Evolutionary conservation across 805 yeast genomes (phyloP).

Genomic region (fission yeast (Schizosaccharomyces pombe)): DNA sequence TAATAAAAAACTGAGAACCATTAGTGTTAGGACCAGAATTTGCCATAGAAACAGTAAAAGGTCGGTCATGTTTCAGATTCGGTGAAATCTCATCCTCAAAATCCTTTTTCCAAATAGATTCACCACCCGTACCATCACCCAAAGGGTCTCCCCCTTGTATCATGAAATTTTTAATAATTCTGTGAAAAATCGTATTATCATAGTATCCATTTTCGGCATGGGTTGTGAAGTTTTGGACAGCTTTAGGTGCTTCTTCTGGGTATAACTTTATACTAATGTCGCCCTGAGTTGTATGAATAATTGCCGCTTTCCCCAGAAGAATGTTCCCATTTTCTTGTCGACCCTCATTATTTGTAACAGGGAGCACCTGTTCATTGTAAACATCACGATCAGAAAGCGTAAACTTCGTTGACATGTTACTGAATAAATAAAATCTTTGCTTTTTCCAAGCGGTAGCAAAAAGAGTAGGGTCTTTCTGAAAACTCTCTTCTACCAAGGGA

Average conservation of each 20-base stretch:
- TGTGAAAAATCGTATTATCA: conserved; percentile 18
- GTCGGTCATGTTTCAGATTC: conserved; percentile 25
- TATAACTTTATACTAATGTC: conserved; percentile 20
- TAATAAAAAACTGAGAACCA: conserved; percentile 37
- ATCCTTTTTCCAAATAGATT: conserved; percentile 16
- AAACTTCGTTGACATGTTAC: conserved; percentile 9
- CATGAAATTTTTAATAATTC: conserved; percentile 30
- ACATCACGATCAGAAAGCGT: conserved; percentile 13
- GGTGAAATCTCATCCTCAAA: conserved; percentile 29
- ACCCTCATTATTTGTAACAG: conserved; percentile 3
- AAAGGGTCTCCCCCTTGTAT: conserved; percentile 38
- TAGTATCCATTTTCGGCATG: conserved; percentile 20
- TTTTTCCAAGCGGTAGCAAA: conserved; percentile 13
- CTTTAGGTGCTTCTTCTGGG: conserved; percentile 19
- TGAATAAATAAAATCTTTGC: conserved; percentile 14
- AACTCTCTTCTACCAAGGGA: conserved; percentile 13
- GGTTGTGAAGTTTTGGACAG: conserved; percentile 21
- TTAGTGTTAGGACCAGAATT: conserved; percentile 36
- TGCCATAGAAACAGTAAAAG: conserved; percentile 37
- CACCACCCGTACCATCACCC: conserved; percentile 22
- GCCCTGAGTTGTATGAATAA: conserved; percentile 21
- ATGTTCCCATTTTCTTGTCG: conserved; percentile 5
- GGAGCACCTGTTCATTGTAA: conserved; percentile 11
- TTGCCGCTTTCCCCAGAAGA: conserved; percentile 9
- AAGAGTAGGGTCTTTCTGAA: conserved; percentile 14